phyloP scores from a whole-genome alignment of 2,329 filamentous ascomycete species.

The Beauveria bassiana region DNA sequence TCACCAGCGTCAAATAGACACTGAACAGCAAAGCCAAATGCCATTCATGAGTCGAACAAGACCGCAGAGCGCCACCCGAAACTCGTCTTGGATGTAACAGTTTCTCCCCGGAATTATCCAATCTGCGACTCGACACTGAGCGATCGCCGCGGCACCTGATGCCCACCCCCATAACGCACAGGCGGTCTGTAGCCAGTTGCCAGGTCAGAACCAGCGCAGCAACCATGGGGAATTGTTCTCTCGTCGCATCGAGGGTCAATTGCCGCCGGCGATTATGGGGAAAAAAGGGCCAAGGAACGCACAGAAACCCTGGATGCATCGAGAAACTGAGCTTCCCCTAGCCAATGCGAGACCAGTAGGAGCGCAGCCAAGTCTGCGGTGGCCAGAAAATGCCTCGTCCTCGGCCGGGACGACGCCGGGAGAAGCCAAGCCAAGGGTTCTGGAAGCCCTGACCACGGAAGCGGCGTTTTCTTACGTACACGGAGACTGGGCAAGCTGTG shows the following conservation, averaged over 20 bases:
- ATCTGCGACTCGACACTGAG: background rate
- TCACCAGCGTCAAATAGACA: background rate
- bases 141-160: slow-evolving; percentile 9
- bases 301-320: slow-evolving; percentile 9
- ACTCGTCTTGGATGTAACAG: background rate
- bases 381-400: slow-evolving; percentile 12
- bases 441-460: slow-evolving; percentile 4
- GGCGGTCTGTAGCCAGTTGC: slow-evolving; percentile 7
- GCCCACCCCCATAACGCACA: slow-evolving; percentile 8
- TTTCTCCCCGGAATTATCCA: background rate
- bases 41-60: slow-evolving; percentile 6
- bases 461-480: slow-evolving; percentile 11
- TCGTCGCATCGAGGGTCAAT: slow-evolving; percentile 4
- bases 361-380: slow-evolving; percentile 2
- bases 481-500: background rate
- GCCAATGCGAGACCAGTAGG: slow-evolving; percentile 5
- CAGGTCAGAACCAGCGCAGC: background rate
- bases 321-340: slow-evolving; percentile 9
- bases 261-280: slow-evolving; percentile 4
- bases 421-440: slow-evolving; percentile 8
- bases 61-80: slow-evolving; percentile 4
- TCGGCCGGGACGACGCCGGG: slow-evolving; percentile 6
- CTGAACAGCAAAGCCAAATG: background rate
- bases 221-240: background rate
- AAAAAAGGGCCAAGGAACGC: background rate